Percentiles rank a stretch among this genome's conserved stretches.
Conservation (phyloP, 140 eudicot genomes). For the Stevia rebaudiana region DNA sequence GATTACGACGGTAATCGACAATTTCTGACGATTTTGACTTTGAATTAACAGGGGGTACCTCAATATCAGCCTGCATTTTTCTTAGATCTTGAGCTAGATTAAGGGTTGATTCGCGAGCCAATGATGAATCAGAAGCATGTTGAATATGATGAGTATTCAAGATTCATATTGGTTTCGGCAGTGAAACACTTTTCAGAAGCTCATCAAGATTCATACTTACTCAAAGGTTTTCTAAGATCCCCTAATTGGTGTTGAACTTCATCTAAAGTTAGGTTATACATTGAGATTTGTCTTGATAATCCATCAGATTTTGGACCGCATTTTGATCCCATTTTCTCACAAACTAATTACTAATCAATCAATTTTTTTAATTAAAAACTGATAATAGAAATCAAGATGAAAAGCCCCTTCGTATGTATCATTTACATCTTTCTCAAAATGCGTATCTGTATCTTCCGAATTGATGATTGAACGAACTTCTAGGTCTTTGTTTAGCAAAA, state of each 20-base stretch:
- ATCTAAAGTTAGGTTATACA: conserved; percentile 43
- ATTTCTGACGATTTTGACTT: conserved; percentile 21
- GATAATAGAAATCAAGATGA: too few relatives aligned
- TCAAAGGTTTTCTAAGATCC: conserved; percentile 48
- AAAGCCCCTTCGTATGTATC: too few relatives aligned
- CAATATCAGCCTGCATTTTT: conserved; percentile 34
- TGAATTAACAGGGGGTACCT: conserved; percentile 23
- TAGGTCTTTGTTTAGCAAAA: conserved; percentile 19
- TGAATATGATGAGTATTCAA: too few relatives aligned
- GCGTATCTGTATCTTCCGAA: neutral
- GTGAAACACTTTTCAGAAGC: conserved; percentile 43
- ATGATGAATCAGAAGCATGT: too few relatives aligned
- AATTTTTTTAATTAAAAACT: too few relatives aligned
- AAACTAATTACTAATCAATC: too few relatives aligned
- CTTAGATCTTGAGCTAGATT: too few relatives aligned
- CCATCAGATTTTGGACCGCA: conserved; percentile 27
- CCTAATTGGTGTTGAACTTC: conserved; percentile 57
- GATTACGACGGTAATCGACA: conserved; percentile 21
- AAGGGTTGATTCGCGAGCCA: too few relatives aligned
- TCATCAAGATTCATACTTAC: conserved; percentile 73
- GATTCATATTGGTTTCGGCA: conserved; percentile 27
- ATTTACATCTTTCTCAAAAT: neutral
- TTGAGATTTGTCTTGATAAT: conserved; percentile 39
- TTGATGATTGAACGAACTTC: conserved; percentile 4
- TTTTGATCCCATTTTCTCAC: too few relatives aligned